phyloP scores from a whole-genome alignment of 768 basidiomycete species.

The Russula sp. region DNA sequence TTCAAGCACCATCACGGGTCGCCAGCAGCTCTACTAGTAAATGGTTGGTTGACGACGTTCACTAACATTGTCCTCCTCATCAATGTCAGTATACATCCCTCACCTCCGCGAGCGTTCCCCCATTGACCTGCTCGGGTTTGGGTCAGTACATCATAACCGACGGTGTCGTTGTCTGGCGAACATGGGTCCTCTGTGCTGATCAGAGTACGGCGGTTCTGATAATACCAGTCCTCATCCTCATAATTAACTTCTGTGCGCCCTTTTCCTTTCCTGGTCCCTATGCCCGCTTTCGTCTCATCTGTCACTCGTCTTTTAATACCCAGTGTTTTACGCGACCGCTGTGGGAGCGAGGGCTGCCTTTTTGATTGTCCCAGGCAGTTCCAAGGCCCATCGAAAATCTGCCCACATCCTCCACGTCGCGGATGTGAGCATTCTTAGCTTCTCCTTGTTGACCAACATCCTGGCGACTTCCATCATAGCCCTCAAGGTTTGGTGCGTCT shows the following conservation, averaged over 20 bases:
- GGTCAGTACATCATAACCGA: slow-evolving; percentile 9
- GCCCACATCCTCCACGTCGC: not conserved
- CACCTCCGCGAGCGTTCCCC: too few relatives aligned
- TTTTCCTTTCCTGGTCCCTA: not conserved
- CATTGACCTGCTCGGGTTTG: not conserved
- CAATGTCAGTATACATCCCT: slow-evolving; percentile 2
- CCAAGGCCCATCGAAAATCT: not conserved
- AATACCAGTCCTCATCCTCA: not conserved
- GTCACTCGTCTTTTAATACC: not conserved
- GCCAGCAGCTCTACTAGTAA: not conserved
- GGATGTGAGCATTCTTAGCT: not conserved
- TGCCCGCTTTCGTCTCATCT: not conserved
- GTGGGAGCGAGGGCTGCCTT: not conserved
- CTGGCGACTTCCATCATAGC: slow-evolving; percentile 6
- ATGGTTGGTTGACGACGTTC: not conserved
- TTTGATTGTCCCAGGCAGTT: not conserved
- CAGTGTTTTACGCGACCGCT: not conserved
- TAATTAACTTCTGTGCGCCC: not conserved
- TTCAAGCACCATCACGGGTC: not conserved
- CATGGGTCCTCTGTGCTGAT: slow-evolving; percentile 6
- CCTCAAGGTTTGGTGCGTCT: not conserved
- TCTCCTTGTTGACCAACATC: slow-evolving; percentile 8
- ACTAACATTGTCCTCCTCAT: not conserved
- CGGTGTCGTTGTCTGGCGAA: slow-evolving; percentile 15
- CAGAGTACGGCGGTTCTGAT: not conserved